Percentiles rank a stretch among this genome's conserved stretches.
Conservation (phyloP, 345 rosid genomes). For the Citrus reticulata region DNA sequence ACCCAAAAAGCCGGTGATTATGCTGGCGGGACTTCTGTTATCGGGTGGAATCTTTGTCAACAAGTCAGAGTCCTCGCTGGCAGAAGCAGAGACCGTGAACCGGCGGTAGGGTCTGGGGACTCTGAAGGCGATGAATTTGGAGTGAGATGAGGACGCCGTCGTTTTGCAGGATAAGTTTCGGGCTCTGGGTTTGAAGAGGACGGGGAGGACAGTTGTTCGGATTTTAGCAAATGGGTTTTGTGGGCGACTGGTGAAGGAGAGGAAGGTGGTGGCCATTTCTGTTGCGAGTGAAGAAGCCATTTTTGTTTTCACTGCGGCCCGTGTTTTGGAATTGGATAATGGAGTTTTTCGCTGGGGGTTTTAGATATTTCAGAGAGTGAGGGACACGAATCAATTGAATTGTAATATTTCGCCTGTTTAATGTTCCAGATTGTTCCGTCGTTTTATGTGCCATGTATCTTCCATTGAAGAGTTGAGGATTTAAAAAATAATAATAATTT, state of each 20-base stretch:
- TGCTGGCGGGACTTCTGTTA: conserved; percentile 86
- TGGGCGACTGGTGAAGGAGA: conserved; percentile 44
- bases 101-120: conserved; percentile 22
- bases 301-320: neutral
- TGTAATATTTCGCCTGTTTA: no score
- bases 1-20: conserved; percentile 90
- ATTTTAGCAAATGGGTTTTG: conserved; percentile 25
- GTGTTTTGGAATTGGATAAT: neutral
- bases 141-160: conserved; percentile 23
- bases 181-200: conserved; percentile 19
- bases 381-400: no score
- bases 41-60: conserved; percentile 72
- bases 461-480: no score
- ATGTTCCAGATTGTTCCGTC: no score
- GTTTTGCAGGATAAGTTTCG: conserved; percentile 26
- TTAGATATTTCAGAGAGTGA: neutral
- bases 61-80: conserved; percentile 59
- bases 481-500: no score
- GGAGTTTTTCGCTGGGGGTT: neutral
- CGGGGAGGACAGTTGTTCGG: conserved; percentile 41
- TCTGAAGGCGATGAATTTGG: conserved; percentile 14
- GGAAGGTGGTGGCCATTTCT: conserved; percentile 61
- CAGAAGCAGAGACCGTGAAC: conserved; percentile 45
- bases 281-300: conserved; percentile 50
- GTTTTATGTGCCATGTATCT: no score